Evolutionary conservation across 345 rosid species (phyloP).

Genomic region (Heritiera fomes): DNA sequence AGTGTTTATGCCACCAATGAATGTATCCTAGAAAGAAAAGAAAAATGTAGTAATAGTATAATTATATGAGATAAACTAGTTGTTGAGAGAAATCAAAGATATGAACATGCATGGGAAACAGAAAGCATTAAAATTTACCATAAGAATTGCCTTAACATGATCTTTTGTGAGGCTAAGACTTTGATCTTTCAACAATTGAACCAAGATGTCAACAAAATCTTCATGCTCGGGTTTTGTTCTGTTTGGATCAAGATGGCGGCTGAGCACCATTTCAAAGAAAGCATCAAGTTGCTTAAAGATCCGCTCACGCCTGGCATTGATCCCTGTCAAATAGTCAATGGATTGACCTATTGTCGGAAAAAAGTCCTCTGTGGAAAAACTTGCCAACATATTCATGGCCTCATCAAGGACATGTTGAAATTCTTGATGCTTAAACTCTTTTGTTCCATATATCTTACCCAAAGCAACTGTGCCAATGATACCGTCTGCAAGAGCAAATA

Average conservation of each 20-base stretch:
- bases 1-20: background rate
- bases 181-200: background rate
- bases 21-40: background rate
- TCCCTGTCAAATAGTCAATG: conserved; percentile 11
- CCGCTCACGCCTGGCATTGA: conserved; percentile 1
- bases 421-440: background rate
- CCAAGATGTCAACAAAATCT: conserved; percentile 12
- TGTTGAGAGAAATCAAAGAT: background rate
- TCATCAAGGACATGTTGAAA: conserved; percentile 3
- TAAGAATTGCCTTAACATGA: conserved; percentile 6
- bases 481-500: background rate
- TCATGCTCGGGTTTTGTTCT: background rate
- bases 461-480: background rate
- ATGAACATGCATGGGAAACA: background rate
- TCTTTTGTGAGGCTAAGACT: background rate
- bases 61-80: too few relatives aligned
- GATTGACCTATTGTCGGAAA: background rate
- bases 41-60: too few relatives aligned
- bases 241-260: conserved; percentile 14
- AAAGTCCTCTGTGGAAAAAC: conserved; percentile 7
- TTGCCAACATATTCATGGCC: background rate
- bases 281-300: conserved; percentile 9
- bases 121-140: background rate
- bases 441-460: background rate
- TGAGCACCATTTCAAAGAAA: conserved; percentile 9